Conservation (phyloP, 768 basidiomycete genomes). For the Coprinopsis sp. region DNA sequence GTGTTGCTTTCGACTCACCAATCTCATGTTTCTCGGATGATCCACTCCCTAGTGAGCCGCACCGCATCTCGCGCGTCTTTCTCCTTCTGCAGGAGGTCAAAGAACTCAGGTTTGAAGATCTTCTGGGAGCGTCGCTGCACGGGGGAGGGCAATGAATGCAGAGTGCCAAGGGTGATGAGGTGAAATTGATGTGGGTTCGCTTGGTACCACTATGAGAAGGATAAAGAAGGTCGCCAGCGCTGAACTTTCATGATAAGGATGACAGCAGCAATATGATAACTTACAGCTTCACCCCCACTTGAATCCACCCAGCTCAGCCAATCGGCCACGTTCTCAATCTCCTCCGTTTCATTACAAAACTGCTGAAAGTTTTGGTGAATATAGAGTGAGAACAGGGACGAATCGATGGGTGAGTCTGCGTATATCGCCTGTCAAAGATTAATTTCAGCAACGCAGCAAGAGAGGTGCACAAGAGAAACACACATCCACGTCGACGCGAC, state of each 20-base stretch:
- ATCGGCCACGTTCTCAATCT: conserved; percentile 66
- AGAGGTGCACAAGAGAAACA: conserved; percentile 14
- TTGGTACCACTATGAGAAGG: conserved; percentile 51
- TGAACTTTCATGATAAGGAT: not conserved
- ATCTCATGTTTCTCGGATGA: conserved; percentile 28
- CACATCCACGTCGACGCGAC: conserved; percentile 77
- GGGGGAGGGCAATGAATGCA: conserved; percentile 86
- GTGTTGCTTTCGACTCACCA: conserved; percentile 11
- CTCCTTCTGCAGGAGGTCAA: conserved; percentile 54
- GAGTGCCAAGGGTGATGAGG: conserved; percentile 69
- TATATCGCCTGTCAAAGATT: conserved; percentile 53
- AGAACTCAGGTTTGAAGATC: conserved; percentile 83
- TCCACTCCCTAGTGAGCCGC: conserved; percentile 54
- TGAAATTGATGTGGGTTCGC: conserved; percentile 86
- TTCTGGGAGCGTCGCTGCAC: conserved; percentile 78
- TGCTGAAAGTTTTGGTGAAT: conserved; percentile 91
- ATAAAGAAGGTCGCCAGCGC: not conserved
- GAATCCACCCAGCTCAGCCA: conserved; percentile 76
- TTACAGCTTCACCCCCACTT: conserved; percentile 58
- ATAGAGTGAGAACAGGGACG: conserved; percentile 83
- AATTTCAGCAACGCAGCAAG: not conserved
- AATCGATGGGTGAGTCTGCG: conserved; percentile 86
- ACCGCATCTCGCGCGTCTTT: conserved; percentile 60
- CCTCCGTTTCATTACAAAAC: conserved; percentile 74
- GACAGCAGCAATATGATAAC: conserved; percentile 15